Evolutionary conservation across 176 grass and related monocot species (phyloP).

Genomic region (Tuctoria greenei): DNA sequence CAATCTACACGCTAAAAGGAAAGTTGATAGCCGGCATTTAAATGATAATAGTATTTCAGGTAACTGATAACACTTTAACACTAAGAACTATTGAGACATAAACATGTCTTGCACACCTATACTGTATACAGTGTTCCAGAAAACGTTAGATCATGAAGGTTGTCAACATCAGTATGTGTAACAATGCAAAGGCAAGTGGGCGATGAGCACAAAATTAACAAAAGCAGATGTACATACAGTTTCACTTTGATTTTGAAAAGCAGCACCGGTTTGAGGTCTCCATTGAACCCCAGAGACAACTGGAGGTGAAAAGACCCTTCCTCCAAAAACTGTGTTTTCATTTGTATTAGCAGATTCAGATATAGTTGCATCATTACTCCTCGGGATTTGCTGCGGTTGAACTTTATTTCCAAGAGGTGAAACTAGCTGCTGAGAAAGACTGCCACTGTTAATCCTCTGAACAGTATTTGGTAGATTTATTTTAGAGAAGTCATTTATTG

Average conservation of each 20-base stretch:
- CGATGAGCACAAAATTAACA: conserved; percentile 10
- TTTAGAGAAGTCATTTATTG: conserved; percentile 55
- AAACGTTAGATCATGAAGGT: not conserved
- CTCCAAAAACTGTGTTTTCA: conserved; percentile 58
- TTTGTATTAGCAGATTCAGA: conserved; percentile 54
- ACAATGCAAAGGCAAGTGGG: not conserved
- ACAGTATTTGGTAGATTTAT: conserved; percentile 52
- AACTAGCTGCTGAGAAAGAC: conserved; percentile 53
- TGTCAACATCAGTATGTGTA: conserved; percentile 27
- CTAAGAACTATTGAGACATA: not conserved
- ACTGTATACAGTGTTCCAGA: not conserved
- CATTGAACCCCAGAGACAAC: conserved; percentile 75
- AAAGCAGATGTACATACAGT: conserved; percentile 47
- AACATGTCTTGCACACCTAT: not conserved
- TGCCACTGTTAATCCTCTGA: conserved; percentile 47
- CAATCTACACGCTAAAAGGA: not conserved
- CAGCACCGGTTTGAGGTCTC: conserved; percentile 63
- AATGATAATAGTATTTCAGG: not conserved
- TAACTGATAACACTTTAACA: not conserved
- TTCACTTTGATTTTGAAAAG: conserved; percentile 86
- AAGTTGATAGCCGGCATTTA: not conserved
- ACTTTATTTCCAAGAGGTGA: conserved; percentile 71
- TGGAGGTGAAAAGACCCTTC: conserved; percentile 70
- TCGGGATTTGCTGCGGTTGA: conserved; percentile 55
- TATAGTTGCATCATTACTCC: conserved; percentile 52